Evolutionary conservation across 1,284 basidiomycete genomes (phyloP).

Genomic region (Tilletia caries): DNA sequence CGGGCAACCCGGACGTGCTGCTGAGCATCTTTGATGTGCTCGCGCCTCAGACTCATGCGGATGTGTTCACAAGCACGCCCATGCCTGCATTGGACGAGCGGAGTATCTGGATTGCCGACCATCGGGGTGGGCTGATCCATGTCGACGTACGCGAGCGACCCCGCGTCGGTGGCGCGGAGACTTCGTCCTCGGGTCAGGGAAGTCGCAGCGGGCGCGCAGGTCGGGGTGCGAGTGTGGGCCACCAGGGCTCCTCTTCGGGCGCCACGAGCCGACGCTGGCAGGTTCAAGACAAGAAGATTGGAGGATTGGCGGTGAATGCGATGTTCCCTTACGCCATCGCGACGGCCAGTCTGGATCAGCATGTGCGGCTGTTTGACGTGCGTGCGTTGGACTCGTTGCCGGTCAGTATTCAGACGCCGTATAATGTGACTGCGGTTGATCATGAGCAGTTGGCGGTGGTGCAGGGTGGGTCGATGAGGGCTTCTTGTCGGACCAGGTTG

Average conservation of each 20-base stretch:
- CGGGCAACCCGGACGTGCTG: constrained; percentile 35
- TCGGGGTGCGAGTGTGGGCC: background rate
- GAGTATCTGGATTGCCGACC: constrained; percentile 51
- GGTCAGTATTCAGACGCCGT: constrained; percentile 29
- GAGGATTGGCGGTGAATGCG: constrained; percentile 47
- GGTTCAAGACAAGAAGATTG: constrained; percentile 51
- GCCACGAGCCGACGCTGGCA: constrained; percentile 37
- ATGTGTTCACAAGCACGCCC: constrained; percentile 34
- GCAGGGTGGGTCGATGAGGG: constrained; percentile 34
- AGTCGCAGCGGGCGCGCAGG: background rate
- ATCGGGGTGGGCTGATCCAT: constrained; percentile 44
- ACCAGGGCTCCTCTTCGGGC: background rate
- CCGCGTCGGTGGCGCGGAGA: constrained; percentile 19
- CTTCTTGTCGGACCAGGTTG: constrained; percentile 26
- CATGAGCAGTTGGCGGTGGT: constrained; percentile 26
- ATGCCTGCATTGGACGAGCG: constrained; percentile 32
- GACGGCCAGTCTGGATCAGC: constrained; percentile 47
- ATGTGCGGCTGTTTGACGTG: constrained; percentile 47
- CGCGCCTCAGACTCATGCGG: constrained; percentile 32
- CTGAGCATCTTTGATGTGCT: constrained; percentile 49
- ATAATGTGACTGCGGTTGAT: constrained; percentile 38
- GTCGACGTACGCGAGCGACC: constrained; percentile 39
- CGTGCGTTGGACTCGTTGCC: constrained; percentile 30
- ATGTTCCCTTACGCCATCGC: constrained; percentile 39
- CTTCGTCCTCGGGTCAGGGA: background rate